Evolutionary conservation across 2,329 filamentous ascomycete genomes (phyloP).

Genomic region (Cladosporium oxysporum): DNA sequence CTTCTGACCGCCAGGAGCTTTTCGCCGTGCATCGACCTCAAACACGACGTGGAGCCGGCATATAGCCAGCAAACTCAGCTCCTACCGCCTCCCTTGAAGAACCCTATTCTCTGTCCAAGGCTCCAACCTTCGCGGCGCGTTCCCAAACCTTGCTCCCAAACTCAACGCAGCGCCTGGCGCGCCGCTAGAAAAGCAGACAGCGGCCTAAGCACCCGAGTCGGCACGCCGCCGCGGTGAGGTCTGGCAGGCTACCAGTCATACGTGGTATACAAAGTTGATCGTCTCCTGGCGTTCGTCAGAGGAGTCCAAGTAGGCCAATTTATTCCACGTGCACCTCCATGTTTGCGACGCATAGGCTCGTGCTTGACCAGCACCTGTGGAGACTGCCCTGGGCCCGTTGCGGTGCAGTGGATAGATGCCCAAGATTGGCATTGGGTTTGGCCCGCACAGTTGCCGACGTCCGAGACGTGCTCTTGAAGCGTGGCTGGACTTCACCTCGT

Average conservation of each 20-base stretch:
- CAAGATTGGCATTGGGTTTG: neutral
- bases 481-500: neutral
- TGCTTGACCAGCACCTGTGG: constrained; percentile 2
- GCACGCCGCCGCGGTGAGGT: constrained; percentile 1
- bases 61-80: constrained; percentile 15
- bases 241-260: constrained; percentile 7
- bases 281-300: constrained; percentile 8
- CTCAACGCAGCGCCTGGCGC: constrained; percentile 15
- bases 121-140: constrained; percentile 19
- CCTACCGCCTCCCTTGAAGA: neutral
- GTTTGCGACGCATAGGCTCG: constrained; percentile 9
- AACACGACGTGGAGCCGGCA: constrained; percentile 14
- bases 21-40: neutral
- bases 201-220: constrained; percentile 18
- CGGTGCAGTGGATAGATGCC: constrained; percentile 1
- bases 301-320: constrained; percentile 1
- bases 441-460: constrained; percentile 10
- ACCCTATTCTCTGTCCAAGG: neutral
- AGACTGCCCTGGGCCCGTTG: constrained; percentile 1
- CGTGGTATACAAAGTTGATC: neutral
- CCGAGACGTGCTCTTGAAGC: constrained; percentile 2
- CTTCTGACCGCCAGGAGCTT: constrained; percentile 16
- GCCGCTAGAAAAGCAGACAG: constrained; percentile 18
- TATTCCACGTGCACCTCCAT: constrained; percentile 20
- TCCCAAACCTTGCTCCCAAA: constrained; percentile 18